Evolutionary conservation across 2,329 filamentous ascomycete species (phyloP).

Genomic region (Truncatella angustata): DNA sequence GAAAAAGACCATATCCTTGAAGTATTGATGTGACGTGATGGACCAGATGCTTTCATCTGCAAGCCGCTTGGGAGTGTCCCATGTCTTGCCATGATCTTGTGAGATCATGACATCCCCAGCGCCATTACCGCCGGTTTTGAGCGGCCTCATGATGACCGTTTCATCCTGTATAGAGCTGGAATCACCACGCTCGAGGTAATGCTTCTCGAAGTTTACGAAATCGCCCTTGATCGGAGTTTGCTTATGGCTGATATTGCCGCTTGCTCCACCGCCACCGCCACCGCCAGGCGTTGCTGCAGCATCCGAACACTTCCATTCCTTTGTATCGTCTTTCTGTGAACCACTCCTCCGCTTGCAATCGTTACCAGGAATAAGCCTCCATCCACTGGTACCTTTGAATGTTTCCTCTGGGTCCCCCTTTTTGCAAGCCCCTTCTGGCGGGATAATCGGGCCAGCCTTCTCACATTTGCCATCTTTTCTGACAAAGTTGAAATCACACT

Average conservation of each 20-base stretch:
- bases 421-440: conserved; percentile 74
- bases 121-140: conserved; percentile 43
- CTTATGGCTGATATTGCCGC: conserved; percentile 63
- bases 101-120: conserved; percentile 68
- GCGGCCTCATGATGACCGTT: conserved; percentile 59
- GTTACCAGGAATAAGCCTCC: conserved; percentile 85
- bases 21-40: conserved; percentile 76
- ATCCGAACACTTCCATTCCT: conserved; percentile 76
- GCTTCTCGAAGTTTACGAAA: conserved; percentile 49
- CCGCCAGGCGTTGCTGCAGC: conserved; percentile 41
- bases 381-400: conserved; percentile 86
- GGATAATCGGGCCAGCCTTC: conserved; percentile 57
- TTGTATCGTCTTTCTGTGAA: conserved; percentile 65
- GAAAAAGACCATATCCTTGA: conserved; percentile 85
- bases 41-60: conserved; percentile 65
- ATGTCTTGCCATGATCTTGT: conserved; percentile 84
- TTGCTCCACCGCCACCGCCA: conserved; percentile 55
- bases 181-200: conserved; percentile 78
- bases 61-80: conserved; percentile 63
- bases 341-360: conserved; percentile 62
- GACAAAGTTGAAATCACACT: conserved; percentile 93
- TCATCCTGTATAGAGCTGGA: conserved; percentile 67
- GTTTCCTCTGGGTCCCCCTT: conserved; percentile 61
- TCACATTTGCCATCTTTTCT: conserved; percentile 69
- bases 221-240: conserved; percentile 62